Evolutionary conservation across 2,329 filamentous ascomycete genomes (phyloP).

Genomic region (Macrophomina pseudophaseolina): DNA sequence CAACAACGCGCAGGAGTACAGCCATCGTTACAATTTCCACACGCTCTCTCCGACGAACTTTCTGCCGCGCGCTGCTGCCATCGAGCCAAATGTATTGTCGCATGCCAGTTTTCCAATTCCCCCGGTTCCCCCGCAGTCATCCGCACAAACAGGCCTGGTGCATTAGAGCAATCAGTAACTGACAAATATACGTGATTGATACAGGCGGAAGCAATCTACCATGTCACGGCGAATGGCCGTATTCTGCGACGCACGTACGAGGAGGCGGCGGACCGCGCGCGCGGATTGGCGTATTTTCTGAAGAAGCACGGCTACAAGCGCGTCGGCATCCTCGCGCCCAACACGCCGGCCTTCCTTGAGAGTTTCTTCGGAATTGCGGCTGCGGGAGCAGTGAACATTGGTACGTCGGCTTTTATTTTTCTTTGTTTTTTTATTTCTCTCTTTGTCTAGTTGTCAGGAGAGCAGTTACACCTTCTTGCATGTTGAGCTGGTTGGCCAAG

Average conservation of each 20-base stretch:
- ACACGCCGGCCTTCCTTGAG: constrained; percentile 94
- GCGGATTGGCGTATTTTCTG: constrained; percentile 87
- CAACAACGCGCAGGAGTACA: constrained; percentile 44
- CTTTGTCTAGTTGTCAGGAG: no score
- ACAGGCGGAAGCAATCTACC: constrained; percentile 76
- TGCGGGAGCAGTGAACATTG: constrained; percentile 77
- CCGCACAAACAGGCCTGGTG: background rate
- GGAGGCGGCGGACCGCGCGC: constrained; percentile 82
- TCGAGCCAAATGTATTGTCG: constrained; percentile 73
- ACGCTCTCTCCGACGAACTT: constrained; percentile 87
- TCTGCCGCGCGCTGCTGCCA: constrained; percentile 80
- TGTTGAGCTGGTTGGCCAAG: no score
- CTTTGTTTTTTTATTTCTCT: no score
- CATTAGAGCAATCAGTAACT: no score
- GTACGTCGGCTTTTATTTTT: constrained; percentile 37
- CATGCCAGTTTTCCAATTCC: background rate
- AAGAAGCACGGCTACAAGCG: constrained; percentile 73
- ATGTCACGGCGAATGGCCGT: constrained; percentile 78
- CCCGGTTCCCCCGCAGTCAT: background rate
- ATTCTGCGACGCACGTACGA: constrained; percentile 77
- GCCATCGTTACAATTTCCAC: constrained; percentile 67
- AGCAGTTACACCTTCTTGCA: no score
- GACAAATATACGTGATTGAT: background rate
- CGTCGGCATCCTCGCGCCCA: constrained; percentile 86
- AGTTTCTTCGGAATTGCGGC: constrained; percentile 85